Percentiles rank a stretch among this genome's conserved stretches.
Conservation (phyloP, 2,329 filamentous ascomycete genomes). For the Neonectria punicea region DNA sequence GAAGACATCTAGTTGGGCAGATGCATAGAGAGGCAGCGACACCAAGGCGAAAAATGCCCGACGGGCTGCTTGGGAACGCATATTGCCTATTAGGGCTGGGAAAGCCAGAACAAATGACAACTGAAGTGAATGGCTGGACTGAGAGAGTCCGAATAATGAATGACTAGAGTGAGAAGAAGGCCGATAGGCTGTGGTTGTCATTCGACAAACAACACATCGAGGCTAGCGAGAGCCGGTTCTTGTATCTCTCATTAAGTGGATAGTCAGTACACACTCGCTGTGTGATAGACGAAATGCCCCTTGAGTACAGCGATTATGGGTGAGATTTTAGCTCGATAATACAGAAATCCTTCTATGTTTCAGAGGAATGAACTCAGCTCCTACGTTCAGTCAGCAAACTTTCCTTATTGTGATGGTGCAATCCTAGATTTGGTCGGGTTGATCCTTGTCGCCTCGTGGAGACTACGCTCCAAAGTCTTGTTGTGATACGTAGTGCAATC, state of each 20-base stretch:
- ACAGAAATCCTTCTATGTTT: neutral
- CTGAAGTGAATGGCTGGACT: constrained; percentile 16
- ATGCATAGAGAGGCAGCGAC: constrained; percentile 22
- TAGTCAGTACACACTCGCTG: neutral
- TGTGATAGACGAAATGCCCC: neutral
- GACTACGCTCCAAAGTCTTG: neutral
- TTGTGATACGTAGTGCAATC: neutral
- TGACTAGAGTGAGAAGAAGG: neutral
- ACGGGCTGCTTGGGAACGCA: constrained; percentile 21
- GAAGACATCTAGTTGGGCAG: constrained; percentile 22
- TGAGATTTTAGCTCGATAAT: neutral
- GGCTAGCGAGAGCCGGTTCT: neutral
- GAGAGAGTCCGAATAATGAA: constrained; percentile 4
- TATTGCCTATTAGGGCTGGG: neutral
- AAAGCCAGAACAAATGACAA: constrained; percentile 3
- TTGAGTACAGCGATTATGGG: neutral
- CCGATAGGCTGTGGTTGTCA: neutral
- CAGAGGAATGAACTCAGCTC: neutral
- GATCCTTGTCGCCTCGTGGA: constrained; percentile 4
- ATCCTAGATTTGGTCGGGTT: neutral
- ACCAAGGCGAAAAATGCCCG: constrained; percentile 27
- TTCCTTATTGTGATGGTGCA: neutral
- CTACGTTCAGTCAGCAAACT: neutral
- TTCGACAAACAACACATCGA: neutral
- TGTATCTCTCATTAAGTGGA: neutral